These are phyloP conservation scores for Cardiospermum halicacabum DNA, from an alignment of 345 rosid species.

Conservation along the genomic window DNA sequence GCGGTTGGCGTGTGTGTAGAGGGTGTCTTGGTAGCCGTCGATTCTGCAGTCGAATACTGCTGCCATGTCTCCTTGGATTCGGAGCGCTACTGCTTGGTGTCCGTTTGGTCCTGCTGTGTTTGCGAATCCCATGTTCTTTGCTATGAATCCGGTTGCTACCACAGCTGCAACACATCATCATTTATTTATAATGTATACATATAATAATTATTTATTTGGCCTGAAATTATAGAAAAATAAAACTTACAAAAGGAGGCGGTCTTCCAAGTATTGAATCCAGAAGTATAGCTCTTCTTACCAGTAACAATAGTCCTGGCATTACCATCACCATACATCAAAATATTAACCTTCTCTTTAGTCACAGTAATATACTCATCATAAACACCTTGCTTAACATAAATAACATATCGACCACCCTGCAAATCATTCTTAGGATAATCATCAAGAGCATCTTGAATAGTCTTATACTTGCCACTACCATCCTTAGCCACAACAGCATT, in stretches of 20 bases:
- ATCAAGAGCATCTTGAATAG: conserved; percentile 45
- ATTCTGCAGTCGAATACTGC: conserved; percentile 54
- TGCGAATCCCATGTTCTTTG: conserved; percentile 51
- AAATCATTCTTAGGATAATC: conserved; percentile 34
- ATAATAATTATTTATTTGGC: no score
- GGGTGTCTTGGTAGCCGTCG: conserved; percentile 71
- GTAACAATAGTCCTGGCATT: conserved; percentile 40
- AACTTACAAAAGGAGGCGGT: conserved; percentile 41
- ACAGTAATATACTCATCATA: conserved; percentile 35
- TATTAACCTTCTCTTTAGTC: conserved; percentile 20
- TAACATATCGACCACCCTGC: conserved; percentile 29
- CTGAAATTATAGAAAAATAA: not conserved
- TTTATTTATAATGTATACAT: not conserved
- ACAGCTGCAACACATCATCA: conserved; percentile 41
- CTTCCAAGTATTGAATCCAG: conserved; percentile 16
- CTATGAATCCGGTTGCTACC: conserved; percentile 51
- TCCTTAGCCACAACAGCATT: conserved; percentile 69
- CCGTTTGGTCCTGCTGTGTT: conserved; percentile 74
- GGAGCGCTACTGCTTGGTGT: conserved; percentile 70
- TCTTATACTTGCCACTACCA: conserved; percentile 65
- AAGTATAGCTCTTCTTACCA: conserved; percentile 26
- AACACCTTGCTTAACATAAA: conserved; percentile 52
- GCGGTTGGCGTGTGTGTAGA: conserved; percentile 48
- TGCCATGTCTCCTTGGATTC: conserved; percentile 46
- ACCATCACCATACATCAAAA: conserved; percentile 56